Conservation (phyloP, 352 stramenopile species). For the Globisporangium heterothallicum region DNA sequence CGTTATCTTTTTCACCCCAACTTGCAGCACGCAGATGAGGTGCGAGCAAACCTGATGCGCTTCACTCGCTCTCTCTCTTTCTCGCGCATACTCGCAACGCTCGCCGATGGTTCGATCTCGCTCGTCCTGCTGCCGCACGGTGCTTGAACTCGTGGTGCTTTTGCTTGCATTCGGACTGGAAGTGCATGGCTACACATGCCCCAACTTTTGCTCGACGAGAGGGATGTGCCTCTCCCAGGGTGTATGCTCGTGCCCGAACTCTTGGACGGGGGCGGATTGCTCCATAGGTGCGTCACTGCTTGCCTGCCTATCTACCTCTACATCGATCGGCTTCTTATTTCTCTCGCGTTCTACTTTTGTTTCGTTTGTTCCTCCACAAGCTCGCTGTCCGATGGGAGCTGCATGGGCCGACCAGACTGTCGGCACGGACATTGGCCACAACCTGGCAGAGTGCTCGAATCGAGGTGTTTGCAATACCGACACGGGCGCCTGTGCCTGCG, state of each 20-base stretch:
- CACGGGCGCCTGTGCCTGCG: constrained; percentile 57
- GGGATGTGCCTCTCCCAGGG: constrained; percentile 55
- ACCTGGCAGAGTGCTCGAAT: constrained; percentile 87
- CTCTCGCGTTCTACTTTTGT: not conserved
- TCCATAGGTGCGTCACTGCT: constrained; percentile 31
- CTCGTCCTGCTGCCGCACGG: no score
- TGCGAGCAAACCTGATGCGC: no score
- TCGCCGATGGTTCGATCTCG: not conserved
- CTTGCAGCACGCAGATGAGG: no score
- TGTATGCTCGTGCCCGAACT: constrained; percentile 42
- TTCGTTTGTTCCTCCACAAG: constrained; percentile 13
- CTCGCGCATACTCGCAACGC: no score
- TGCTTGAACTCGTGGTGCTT: not conserved
- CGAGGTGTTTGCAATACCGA: constrained; percentile 53
- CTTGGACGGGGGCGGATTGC: constrained; percentile 53
- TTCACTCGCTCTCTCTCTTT: no score
- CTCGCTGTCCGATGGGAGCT: constrained; percentile 50
- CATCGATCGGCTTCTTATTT: not conserved
- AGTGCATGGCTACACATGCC: constrained; percentile 37
- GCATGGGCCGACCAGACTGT: constrained; percentile 74
- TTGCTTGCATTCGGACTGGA: not conserved
- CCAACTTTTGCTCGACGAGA: constrained; percentile 67
- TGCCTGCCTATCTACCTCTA: not conserved
- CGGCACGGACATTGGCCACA: constrained; percentile 68
- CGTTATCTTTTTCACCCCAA: no score